Evolutionary conservation across 331 rosid species (phyloP), one percentile per base, ranked within the genome.

Genomic region (Dryas integrifolia): DNA sequence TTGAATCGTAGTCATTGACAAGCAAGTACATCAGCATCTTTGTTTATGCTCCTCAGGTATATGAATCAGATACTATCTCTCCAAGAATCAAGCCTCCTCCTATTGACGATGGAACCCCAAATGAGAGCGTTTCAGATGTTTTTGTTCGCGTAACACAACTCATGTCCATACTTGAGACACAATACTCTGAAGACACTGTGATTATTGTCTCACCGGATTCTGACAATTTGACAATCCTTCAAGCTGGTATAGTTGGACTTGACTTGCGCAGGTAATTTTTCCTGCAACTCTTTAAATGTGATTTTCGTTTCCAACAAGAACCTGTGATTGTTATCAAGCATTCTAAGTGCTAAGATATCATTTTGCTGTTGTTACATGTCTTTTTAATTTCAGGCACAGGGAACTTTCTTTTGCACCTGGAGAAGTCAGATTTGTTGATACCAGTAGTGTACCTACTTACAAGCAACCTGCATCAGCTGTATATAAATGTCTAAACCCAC

Each of bases 111-210:
- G 98, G 98, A 64, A 94, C 98, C 59, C 97, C 98, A 0, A 94
- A 94, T 58, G 98, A 94, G 87, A 88, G 97, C 58, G 91, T 94
- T 63, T 80, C 88, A 4, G 97, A 94, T 81, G 96, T 94, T 60
- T 86, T 94, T 67, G 97, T 91, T 79, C 87, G 97, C 6, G 92
- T 94, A 53, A 88, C 84, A 38, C 98, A 94, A 59, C 97, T 94
- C 72, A 94, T 94, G 97, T 94, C 98, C 9, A 88, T 91, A 72
- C 96, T 94, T 6, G 95, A 94, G 88, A 94, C 96, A 41, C 95
- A 91, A 39, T 89, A 91, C 74, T 83, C 90, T 5, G 97, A 80
- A 7, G 92, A 91, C 72, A 94, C 97, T 0, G 87, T 94, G 61
- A 75, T 91, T 24, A 91, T 91, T 63, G 96, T 94, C 75, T 94